Evolutionary conservation across 2,329 filamentous ascomycete genomes (phyloP).

Genomic region (Fusarium penzigii): DNA sequence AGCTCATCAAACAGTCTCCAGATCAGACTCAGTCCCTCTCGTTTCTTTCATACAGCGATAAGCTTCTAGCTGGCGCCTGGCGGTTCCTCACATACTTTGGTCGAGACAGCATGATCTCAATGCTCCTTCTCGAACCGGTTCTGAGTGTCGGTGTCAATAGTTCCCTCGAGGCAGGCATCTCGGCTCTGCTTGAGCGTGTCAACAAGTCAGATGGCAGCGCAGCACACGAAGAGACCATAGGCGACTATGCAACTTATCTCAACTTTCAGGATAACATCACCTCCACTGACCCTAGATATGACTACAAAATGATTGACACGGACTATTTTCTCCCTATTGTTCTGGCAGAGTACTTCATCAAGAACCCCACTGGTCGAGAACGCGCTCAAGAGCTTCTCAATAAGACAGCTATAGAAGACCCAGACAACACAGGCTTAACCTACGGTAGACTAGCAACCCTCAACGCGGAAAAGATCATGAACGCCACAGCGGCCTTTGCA

Average conservation of each 20-base stretch:
- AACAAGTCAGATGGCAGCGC: conserved; percentile 60
- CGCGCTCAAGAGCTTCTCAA: conserved; percentile 40
- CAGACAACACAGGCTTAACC: conserved; percentile 51
- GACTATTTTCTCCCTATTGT: conserved; percentile 62
- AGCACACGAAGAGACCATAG: conserved; percentile 66
- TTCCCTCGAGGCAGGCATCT: conserved; percentile 62
- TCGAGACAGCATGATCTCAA: conserved; percentile 63
- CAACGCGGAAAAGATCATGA: conserved; percentile 61
- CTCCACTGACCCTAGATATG: conserved; percentile 54
- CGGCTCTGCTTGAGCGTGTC: conserved; percentile 60
- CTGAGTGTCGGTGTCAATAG: conserved; percentile 56
- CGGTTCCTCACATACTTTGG: conserved; percentile 69
- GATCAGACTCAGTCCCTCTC: conserved; percentile 40
- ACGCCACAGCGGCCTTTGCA: conserved; percentile 54
- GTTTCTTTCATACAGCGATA: conserved; percentile 64
- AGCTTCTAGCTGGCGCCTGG: conserved; percentile 66
- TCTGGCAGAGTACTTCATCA: conserved; percentile 60
- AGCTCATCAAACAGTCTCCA: conserved; percentile 41
- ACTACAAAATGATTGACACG: conserved; percentile 64
- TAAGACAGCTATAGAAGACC: conserved; percentile 49
- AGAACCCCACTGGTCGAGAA: conserved; percentile 26
- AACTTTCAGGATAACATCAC: conserved; percentile 54
- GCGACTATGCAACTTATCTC: conserved; percentile 63
- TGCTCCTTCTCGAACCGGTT: conserved; percentile 58
- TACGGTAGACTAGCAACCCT: conserved; percentile 53